A percentile compares a stretch with the other conserved stretches of the same genome.
Conservation (phyloP, 1,284 basidiomycete genomes). For the Microbotryomycetes sp. region DNA sequence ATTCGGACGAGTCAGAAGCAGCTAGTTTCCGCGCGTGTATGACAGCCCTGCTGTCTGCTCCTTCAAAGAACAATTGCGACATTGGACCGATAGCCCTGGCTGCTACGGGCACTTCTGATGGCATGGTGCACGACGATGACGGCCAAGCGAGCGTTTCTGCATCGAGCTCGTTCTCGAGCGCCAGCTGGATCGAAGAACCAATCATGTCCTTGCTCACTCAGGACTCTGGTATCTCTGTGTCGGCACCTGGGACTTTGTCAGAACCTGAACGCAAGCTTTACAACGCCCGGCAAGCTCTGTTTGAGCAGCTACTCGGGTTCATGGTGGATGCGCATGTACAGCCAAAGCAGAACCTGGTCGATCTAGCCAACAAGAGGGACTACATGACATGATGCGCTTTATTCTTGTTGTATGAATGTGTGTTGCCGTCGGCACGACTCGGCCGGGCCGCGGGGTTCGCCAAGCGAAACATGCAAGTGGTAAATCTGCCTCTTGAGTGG, state of each 20-base stretch:
- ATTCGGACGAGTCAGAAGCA: conserved; percentile 36
- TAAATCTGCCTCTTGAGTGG: background rate
- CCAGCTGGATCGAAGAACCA: background rate
- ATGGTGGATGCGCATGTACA: conserved; percentile 36
- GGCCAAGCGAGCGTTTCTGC: background rate
- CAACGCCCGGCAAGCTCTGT: conserved; percentile 33
- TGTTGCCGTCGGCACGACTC: too few species aligned
- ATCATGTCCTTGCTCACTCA: too few species aligned
- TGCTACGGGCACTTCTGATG: background rate
- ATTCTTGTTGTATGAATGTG: background rate
- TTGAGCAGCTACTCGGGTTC: conserved; percentile 36
- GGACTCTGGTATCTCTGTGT: background rate
- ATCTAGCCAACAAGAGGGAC: conserved; percentile 5
- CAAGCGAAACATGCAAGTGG: background rate
- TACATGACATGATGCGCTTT: background rate
- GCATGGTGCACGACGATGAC: background rate
- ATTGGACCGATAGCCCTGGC: conserved; percentile 2
- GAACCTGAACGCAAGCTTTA: conserved; percentile 19
- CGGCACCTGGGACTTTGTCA: background rate
- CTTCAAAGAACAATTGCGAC: conserved; percentile 16
- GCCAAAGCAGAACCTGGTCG: conserved; percentile 36
- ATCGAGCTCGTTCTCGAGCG: background rate
- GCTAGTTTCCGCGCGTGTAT: conserved; percentile 39
- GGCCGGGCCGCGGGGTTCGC: background rate
- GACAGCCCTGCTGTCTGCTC: conserved; percentile 35